Evolutionary conservation across 768 basidiomycete genomes (phyloP).

Genomic region (Amanita muscaria): DNA sequence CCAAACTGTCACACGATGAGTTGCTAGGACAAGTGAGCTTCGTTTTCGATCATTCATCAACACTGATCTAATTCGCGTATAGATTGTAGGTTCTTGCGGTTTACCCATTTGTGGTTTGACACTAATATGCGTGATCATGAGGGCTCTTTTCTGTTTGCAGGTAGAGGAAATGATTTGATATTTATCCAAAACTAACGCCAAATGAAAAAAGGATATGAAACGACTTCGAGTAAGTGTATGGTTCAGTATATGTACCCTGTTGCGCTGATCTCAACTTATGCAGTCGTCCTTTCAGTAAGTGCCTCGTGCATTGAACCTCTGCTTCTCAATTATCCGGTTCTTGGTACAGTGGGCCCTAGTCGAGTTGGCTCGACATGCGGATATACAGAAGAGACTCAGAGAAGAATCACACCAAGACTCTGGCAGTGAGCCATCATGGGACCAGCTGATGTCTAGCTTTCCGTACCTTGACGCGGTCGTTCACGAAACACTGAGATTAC

Average conservation of each 20-base stretch:
- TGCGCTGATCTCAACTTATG: no score
- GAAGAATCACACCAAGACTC: conserved; percentile 13
- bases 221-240: conserved; percentile 34
- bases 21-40: conserved; percentile 25
- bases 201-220: conserved; percentile 37
- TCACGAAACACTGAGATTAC: conserved; percentile 30
- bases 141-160: conserved; percentile 31
- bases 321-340: neutral
- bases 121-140: no score
- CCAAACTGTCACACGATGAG: conserved; percentile 28
- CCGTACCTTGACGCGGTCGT: conserved; percentile 35
- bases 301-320: neutral
- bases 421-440: conserved; percentile 27
- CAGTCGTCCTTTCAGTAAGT: no score
- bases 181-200: neutral
- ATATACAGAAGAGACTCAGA: conserved; percentile 13
- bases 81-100: neutral
- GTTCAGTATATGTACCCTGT: neutral
- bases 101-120: no score
- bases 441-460: conserved; percentile 33
- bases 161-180: conserved; percentile 12
- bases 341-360: conserved; percentile 16
- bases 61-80: neutral
- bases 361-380: conserved; percentile 15
- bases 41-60: conserved; percentile 9